These are phyloP conservation scores for Cicer pinnatifidum DNA, from an alignment of 306 rosid genomes.

Conservation along the genomic window DNA sequence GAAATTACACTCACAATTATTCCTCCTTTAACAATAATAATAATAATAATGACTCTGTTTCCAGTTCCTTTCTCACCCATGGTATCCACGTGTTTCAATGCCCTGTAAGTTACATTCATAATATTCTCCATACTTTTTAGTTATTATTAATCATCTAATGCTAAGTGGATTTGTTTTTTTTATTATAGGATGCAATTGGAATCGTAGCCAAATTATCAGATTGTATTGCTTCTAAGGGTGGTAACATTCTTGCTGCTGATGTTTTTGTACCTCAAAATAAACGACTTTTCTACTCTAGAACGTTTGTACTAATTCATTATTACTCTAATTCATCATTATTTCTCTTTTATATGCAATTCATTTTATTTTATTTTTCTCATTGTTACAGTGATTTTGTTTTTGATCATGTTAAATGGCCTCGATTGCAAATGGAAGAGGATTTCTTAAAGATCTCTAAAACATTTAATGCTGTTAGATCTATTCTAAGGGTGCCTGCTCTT, in stretches of 20 bases:
- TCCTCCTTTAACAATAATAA: no score
- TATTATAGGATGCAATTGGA: slow-evolving; percentile 81
- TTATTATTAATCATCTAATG: background rate
- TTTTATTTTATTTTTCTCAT: background rate
- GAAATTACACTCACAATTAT: slow-evolving; percentile 36
- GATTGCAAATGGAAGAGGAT: slow-evolving; percentile 82
- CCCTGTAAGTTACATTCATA: slow-evolving; percentile 62
- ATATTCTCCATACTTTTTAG: background rate
- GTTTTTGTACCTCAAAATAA: slow-evolving; percentile 90
- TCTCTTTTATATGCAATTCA: background rate
- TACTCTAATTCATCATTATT: background rate
- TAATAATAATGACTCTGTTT: slow-evolving; percentile 24
- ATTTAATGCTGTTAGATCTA: slow-evolving; percentile 70
- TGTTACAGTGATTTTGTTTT: slow-evolving; percentile 82
- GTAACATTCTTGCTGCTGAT: slow-evolving; percentile 86
- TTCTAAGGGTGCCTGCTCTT: slow-evolving; percentile 68
- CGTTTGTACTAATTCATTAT: slow-evolving; percentile 47
- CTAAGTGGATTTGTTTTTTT: background rate
- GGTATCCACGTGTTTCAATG: slow-evolving; percentile 92
- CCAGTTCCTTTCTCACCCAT: slow-evolving; percentile 57
- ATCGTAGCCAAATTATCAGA: slow-evolving; percentile 91
- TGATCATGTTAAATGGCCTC: slow-evolving; percentile 88
- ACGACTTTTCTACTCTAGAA: slow-evolving; percentile 81
- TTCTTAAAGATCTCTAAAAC: slow-evolving; percentile 63
- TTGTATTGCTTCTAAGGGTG: slow-evolving; percentile 85